Conservation (phyloP, 148 eudicot genomes). For the Euryodendron excelsum region DNA sequence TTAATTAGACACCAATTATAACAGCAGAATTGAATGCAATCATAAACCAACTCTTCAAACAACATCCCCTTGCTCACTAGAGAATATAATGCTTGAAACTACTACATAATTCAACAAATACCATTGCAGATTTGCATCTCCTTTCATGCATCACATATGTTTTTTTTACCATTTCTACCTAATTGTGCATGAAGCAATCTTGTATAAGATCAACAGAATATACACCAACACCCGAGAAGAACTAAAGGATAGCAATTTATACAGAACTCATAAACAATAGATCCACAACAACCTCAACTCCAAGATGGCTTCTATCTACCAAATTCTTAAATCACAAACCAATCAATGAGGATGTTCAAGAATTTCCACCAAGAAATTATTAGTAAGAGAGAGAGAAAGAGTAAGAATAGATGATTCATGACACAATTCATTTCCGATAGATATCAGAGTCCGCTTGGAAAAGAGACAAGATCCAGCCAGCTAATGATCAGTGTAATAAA, state of each 20-base stretch:
- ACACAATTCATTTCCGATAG: background rate
- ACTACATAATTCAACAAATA: background rate
- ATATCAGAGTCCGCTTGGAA: too few species aligned
- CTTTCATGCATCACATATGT: background rate
- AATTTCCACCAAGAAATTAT: background rate
- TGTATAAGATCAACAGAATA: background rate
- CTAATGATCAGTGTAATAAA: background rate
- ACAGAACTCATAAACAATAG: too few species aligned
- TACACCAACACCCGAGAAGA: too few species aligned
- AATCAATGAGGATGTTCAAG: background rate
- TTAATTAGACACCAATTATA: background rate
- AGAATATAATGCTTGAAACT: conserved; percentile 2
- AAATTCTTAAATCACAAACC: background rate
- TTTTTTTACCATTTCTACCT: background rate
- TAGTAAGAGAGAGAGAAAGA: background rate
- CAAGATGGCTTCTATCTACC: background rate
- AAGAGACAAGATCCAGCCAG: background rate
- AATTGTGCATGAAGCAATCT: background rate
- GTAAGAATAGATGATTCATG: background rate
- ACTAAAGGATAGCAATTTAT: background rate
- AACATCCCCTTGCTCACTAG: background rate
- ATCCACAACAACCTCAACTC: background rate
- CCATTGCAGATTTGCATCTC: too few species aligned
- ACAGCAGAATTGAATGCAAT: conserved; percentile 7
- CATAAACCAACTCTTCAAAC: conserved; percentile 3